These are phyloP conservation scores for Trifolium subterraneum DNA, from an alignment of 306 rosid genomes.

Conservation along the genomic window DNA sequence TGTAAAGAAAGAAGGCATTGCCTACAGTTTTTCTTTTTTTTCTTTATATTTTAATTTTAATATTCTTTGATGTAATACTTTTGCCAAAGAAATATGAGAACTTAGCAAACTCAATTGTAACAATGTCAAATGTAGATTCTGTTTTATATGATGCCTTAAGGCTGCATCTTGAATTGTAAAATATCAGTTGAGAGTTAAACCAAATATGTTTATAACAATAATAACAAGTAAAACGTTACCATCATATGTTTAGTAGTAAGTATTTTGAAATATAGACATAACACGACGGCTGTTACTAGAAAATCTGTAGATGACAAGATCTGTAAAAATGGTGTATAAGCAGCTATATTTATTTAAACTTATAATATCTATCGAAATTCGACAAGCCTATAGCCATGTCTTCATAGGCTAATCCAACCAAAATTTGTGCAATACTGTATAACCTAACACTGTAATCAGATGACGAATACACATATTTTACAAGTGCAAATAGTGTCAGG, in stretches of 20 bases:
- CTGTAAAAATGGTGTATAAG: background rate
- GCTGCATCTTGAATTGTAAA: background rate
- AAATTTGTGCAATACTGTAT: background rate
- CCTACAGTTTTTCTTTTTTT: background rate
- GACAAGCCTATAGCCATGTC: background rate
- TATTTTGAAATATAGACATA: constrained; percentile 2
- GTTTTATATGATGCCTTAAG: background rate
- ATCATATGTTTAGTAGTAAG: background rate
- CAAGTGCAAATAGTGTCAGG: background rate
- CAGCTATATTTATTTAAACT: constrained; percentile 12
- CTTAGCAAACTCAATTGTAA: constrained; percentile 26
- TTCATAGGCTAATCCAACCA: background rate
- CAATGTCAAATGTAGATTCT: constrained; percentile 27
- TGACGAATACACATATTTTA: constrained; percentile 1
- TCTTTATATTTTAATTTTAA: background rate
- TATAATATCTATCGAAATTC: background rate
- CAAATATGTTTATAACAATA: background rate
- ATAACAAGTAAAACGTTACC: background rate
- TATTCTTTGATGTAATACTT: constrained; percentile 32
- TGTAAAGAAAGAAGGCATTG: constrained; percentile 22
- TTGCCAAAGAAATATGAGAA: constrained; percentile 23
- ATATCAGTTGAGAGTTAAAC: background rate
- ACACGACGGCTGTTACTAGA: constrained; percentile 5
- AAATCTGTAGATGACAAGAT: background rate
- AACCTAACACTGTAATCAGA: constrained; percentile 10